Conservation (phyloP, 495 filamentous ascomycete species). For the Stereocaulon alpinum region DNA sequence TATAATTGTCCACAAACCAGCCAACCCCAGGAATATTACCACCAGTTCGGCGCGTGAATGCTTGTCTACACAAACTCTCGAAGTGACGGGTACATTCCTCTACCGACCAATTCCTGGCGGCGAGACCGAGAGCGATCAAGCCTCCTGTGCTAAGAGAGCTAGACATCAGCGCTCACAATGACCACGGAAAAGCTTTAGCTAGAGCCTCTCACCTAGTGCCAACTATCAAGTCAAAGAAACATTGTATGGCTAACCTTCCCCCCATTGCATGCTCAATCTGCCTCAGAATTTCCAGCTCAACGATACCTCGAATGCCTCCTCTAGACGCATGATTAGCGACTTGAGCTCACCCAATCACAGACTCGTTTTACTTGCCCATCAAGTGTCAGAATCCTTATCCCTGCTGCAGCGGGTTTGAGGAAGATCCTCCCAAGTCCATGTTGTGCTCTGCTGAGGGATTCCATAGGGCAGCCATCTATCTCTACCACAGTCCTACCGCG, state of each 20-base stretch:
- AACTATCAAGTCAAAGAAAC: constrained; percentile 39
- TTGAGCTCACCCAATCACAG: not conserved
- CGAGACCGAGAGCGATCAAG: constrained; percentile 45
- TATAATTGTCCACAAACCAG: constrained; percentile 27
- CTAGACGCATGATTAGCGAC: constrained; percentile 18
- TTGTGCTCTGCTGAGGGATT: not conserved
- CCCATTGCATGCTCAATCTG: constrained; percentile 25
- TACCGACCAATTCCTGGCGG: constrained; percentile 36
- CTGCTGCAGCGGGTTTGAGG: constrained; percentile 29
- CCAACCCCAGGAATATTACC: constrained; percentile 29
- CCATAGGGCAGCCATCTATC: constrained; percentile 11
- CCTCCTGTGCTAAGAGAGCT: not conserved
- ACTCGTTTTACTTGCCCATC: constrained; percentile 29
- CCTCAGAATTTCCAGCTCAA: constrained; percentile 32
- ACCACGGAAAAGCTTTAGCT: not conserved
- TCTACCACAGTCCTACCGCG: not conserved
- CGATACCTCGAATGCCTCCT: constrained; percentile 35
- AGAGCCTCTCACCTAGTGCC: constrained; percentile 31
- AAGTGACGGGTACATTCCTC: constrained; percentile 34
- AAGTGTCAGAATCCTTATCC: constrained; percentile 29
- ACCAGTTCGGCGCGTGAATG: constrained; percentile 34
- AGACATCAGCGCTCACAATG: not conserved
- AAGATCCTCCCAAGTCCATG: constrained; percentile 3
- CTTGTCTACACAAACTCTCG: constrained; percentile 30
- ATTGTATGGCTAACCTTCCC: constrained; percentile 25